Evolutionary conservation across 2,329 filamentous ascomycete species (phyloP).

Genomic region (Fusarium marasasianum): DNA sequence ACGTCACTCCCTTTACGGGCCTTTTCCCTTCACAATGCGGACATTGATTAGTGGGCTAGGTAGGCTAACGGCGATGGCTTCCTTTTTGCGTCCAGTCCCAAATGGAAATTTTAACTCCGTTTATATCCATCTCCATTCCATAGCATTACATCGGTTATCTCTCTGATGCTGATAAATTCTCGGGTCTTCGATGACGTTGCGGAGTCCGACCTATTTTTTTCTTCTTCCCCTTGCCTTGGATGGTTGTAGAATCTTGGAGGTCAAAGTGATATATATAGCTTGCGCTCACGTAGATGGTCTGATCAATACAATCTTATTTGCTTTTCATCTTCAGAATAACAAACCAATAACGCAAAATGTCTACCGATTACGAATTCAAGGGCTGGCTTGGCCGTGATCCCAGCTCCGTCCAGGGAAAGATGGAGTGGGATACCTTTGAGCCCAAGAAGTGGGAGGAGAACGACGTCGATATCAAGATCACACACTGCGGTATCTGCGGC

Average conservation of each 20-base stretch:
- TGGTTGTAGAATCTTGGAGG: neutral
- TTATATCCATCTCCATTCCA: constrained; percentile 13
- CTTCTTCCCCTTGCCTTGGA: neutral
- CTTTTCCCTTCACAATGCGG: neutral
- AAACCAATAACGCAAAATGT: constrained; percentile 31
- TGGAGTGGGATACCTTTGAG: constrained; percentile 63
- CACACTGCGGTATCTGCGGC: constrained; percentile 72
- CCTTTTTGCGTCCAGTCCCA: constrained; percentile 3
- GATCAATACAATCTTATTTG: neutral
- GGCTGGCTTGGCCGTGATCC: constrained; percentile 60
- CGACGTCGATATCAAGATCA: constrained; percentile 71
- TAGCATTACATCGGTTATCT: neutral
- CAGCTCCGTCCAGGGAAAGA: constrained; percentile 57
- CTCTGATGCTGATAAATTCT: constrained; percentile 25
- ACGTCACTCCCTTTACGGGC: neutral
- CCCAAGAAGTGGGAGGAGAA: constrained; percentile 71
- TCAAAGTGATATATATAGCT: constrained; percentile 1
- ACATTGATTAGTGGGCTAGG: constrained; percentile 1
- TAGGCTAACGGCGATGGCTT: constrained; percentile 28
- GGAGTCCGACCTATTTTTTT: neutral
- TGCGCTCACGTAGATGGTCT: neutral
- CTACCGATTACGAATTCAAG: constrained; percentile 57
- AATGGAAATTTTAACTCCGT: constrained; percentile 6
- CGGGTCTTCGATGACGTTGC: constrained; percentile 24
- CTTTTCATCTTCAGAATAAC: neutral